Base-by-base conservation (phyloP, 768 basidiomycete genomes). In the Terana coerulea region DNA sequence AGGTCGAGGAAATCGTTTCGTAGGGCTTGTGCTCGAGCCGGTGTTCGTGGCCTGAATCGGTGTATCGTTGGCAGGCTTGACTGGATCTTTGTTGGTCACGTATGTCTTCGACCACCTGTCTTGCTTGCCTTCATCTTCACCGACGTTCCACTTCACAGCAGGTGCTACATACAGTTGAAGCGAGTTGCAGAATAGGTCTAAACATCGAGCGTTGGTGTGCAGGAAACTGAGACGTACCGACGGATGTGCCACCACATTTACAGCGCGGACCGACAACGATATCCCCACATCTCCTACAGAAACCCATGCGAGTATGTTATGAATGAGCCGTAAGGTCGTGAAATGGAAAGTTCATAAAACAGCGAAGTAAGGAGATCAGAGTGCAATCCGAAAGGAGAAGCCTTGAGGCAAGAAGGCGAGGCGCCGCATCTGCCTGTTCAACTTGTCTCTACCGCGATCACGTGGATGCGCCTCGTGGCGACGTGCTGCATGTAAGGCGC, bases 71-170 rank as follows among this genome's bases (percentile, higher is more conserved):
- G 49, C 56, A 49, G 36, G 58, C 34, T 25, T 43, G 5, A 25
- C 47, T 22, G 51, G 12, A 46, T 46, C 57, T 54, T 55, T 56
- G 59, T 59, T 66, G 33, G 79, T 75, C 22, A 86, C 80, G 63
- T 88, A 92, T 36, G 86, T 91, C 64, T 83, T 83, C 1, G 87
- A 84, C 90, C 90, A 93, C 59, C 74, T 80, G 64, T 92, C 91
- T 48, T 79, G 72, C 44, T 69, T 63, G 40, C 70, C 71, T 52
- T 74, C 70, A 11, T 72, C 58, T 19, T 72, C 65, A 11, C 61
- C 66, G 53, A 74, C 74, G 55, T 75, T 81, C 83, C 85, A 92
- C 46, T 81, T 72, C 11, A 91, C 75, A 26, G 80, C 83, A 48
- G 86, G 83, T 47, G 83, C 90, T 89, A 59, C 34, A 47, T n/a